Evolutionary conservation across 306 rosid species (phyloP).

Genomic region (Glycyrrhiza uralensis): DNA sequence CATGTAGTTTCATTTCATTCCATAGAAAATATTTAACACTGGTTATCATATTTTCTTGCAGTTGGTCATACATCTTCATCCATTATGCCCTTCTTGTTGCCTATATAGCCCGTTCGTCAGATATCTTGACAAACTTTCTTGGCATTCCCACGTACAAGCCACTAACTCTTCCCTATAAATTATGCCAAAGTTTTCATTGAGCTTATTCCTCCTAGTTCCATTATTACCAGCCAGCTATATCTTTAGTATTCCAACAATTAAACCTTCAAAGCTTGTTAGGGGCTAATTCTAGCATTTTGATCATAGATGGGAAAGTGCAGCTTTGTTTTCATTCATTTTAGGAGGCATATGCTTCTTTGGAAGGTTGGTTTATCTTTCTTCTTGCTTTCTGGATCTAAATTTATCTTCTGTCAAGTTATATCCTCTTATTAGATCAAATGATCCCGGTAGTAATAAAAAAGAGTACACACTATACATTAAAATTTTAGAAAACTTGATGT

Average conservation of each 20-base stretch:
- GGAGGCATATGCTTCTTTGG: slow-evolving; percentile 79
- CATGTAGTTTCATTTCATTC: background rate
- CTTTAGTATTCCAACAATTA: slow-evolving; percentile 16
- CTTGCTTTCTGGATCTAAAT: background rate
- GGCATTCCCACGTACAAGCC: slow-evolving; percentile 59
- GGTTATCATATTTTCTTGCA: slow-evolving; percentile 47
- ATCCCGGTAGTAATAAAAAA: background rate
- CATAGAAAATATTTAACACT: slow-evolving; percentile 10
- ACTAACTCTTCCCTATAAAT: slow-evolving; percentile 14
- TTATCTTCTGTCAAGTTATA: background rate
- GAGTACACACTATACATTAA: background rate
- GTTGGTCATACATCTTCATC: slow-evolving; percentile 83
- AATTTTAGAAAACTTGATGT: background rate
- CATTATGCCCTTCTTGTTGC: slow-evolving; percentile 83
- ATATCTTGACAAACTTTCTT: slow-evolving; percentile 65
- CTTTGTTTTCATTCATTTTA: slow-evolving; percentile 62
- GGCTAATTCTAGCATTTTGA: slow-evolving; percentile 48
- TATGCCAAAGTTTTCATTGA: background rate
- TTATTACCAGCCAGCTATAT: background rate
- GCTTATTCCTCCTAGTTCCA: slow-evolving; percentile 6
- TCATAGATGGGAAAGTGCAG: slow-evolving; percentile 85
- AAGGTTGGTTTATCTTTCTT: slow-evolving; percentile 53
- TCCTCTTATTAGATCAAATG: background rate
- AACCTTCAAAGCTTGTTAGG: slow-evolving; percentile 30
- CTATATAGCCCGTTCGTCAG: slow-evolving; percentile 70